Base-by-base conservation (phyloP, 192 early-diverging fungal species). In the Entomortierella lignicola region DNA sequence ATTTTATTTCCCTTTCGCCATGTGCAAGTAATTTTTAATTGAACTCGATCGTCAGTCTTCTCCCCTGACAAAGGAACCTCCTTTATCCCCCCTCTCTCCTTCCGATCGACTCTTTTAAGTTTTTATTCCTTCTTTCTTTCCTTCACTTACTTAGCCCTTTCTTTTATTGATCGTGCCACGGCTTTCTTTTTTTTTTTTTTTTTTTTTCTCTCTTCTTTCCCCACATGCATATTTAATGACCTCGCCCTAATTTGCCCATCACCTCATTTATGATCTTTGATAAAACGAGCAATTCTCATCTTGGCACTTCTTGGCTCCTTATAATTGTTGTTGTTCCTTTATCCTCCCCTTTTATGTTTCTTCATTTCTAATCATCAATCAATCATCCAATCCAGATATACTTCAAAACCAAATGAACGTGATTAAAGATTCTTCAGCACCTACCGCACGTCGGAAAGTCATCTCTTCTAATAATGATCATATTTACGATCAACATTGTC, bases 21-120 rank as follows among this genome's bases (percentile, higher is more conserved):
- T n/a, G n/a, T n/a, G n/a, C n/a, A n/a, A n/a, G n/a, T n/a, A n/a
- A n/a, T 42, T 42, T 13, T 42, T 13, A 42, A 10, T 42, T 42
- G 13, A 47, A 58, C 23, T 48, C 42, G 42, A 68, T 68, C 55
- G 54, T 44, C 55, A 30, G 43, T 58, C 44, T 10, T 54, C 27
- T 18, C 30, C 31, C 25, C 32, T n/a, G n/a, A n/a, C n/a, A n/a
- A n/a, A n/a, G n/a, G n/a, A n/a, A n/a, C 47, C 43, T 44, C 25
- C 25, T 60, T 2, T 39, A n/a, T 42, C 13, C 39, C 43, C 25
- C 25, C 54, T 25, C 37, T n/a, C 52, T 34, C 23, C 53, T 54
- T 25, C 18, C n/a, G 8, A 7, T 52, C 25, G 10, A 27, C 26
- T 30, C 29, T 4, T 29, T 30, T 11, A 13, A n/a, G 11, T 55